These are phyloP conservation scores for Cryptococcus sp. DNA, from an alignment of 1,284 basidiomycete genomes.

Conservation along the genomic window DNA sequence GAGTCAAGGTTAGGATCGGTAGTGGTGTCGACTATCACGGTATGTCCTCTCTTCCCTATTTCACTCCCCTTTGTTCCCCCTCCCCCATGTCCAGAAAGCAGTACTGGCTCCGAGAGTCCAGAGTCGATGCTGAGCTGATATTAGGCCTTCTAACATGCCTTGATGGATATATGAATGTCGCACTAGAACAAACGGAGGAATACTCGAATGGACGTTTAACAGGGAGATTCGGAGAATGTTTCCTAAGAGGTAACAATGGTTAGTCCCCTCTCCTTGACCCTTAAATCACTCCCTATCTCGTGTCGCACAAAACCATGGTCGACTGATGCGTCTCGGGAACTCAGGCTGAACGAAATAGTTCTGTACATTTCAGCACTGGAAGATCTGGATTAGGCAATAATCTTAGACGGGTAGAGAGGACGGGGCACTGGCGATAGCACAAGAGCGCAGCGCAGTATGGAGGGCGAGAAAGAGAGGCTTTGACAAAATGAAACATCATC, in stretches of 20 bases:
- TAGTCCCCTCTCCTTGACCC: no score
- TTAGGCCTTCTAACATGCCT: conserved; percentile 90
- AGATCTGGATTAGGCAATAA: conserved; percentile 33
- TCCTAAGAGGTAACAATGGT: conserved; percentile 97
- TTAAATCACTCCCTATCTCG: no score
- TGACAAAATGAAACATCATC: no score
- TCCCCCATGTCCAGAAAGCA: neutral
- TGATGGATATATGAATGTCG: conserved; percentile 99
- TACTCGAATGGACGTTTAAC: conserved; percentile 81
- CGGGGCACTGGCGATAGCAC: neutral
- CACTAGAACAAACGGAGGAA: conserved; percentile 93
- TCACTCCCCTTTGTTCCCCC: neutral
- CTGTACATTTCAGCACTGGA: conserved; percentile 53
- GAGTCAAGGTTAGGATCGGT: conserved; percentile 88
- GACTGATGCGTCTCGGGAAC: neutral
- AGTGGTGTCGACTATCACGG: conserved; percentile 95
- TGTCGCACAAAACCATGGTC: neutral
- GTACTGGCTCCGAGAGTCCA: no score
- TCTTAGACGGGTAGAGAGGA: neutral
- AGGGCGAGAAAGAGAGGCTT: neutral
- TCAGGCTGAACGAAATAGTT: conserved; percentile 32
- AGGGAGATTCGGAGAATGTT: conserved; percentile 88
- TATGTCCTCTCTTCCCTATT: no score
- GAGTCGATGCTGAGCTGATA: no score
- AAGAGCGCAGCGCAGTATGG: neutral